Conservation (phyloP, 495 filamentous ascomycete species). For the Penicillium maclennaniae region DNA sequence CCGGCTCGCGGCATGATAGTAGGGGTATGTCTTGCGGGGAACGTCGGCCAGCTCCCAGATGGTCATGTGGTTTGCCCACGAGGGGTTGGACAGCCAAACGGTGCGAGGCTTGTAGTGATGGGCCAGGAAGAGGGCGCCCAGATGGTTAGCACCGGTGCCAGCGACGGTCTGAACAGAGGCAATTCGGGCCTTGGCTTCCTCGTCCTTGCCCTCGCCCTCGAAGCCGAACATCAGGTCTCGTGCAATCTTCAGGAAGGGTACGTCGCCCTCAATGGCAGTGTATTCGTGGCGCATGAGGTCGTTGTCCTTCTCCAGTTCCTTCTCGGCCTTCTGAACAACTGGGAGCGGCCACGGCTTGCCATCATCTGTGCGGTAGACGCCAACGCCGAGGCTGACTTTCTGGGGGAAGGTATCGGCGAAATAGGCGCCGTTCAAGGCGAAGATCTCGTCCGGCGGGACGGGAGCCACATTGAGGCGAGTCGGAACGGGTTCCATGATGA, state of each 20-base stretch:
- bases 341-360: slow-evolving; percentile 52
- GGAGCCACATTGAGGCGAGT: slow-evolving; percentile 34
- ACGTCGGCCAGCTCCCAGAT: slow-evolving; percentile 46
- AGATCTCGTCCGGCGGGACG: slow-evolving; percentile 48
- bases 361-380: slow-evolving; percentile 51
- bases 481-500: slow-evolving; percentile 33
- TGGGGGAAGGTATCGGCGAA: slow-evolving; percentile 38
- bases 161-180: slow-evolving; percentile 72
- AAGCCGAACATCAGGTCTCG: slow-evolving; percentile 49
- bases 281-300: slow-evolving; percentile 46
- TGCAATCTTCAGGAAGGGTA: slow-evolving; percentile 39
- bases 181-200: slow-evolving; percentile 36
- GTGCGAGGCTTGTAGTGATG: slow-evolving; percentile 42
- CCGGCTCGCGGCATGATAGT: slow-evolving; percentile 43
- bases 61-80: slow-evolving; percentile 49
- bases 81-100: slow-evolving; percentile 48
- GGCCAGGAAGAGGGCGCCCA: slow-evolving; percentile 82
- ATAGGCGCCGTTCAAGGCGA: slow-evolving; percentile 44
- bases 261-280: slow-evolving; percentile 46
- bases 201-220: slow-evolving; percentile 25
- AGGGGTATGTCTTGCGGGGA: slow-evolving; percentile 45
- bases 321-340: slow-evolving; percentile 43
- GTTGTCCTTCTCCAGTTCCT: slow-evolving; percentile 34
- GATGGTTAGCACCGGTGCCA: slow-evolving; percentile 85
- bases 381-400: slow-evolving; percentile 48